phyloP scores from a whole-genome alignment of 176 grass and related monocot genomes.

The Musa acuminata region DNA sequence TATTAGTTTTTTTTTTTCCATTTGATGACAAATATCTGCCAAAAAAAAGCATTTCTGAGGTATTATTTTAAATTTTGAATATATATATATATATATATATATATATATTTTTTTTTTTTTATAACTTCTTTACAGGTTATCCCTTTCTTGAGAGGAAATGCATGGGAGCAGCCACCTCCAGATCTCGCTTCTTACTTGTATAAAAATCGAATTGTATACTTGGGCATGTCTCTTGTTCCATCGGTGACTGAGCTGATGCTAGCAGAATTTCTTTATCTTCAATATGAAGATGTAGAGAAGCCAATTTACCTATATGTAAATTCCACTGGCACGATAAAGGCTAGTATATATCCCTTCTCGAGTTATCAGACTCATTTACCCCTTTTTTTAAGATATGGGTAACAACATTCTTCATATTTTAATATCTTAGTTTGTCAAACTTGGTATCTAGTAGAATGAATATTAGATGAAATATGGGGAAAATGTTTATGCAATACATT shows the following conservation, averaged over 20 bases:
- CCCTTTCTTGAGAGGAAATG: slow-evolving; percentile 61
- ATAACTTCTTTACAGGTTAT: slow-evolving; percentile 36
- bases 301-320: slow-evolving; percentile 93
- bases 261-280: slow-evolving; percentile 75
- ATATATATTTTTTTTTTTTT: too few relatives aligned
- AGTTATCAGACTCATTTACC: not conserved
- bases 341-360: slow-evolving; percentile 8
- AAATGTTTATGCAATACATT: not conserved
- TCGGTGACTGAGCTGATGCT: slow-evolving; percentile 68
- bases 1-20: not conserved
- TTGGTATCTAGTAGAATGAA: not conserved
- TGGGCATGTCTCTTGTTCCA: slow-evolving; percentile 70
- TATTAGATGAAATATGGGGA: not conserved
- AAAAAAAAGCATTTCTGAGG: not conserved
- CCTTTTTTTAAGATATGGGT: not conserved
- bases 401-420: not conserved
- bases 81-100: too few relatives aligned
- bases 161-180: slow-evolving; percentile 49
- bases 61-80: not conserved
- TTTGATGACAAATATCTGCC: not conserved
- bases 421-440: not conserved
- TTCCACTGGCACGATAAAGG: slow-evolving; percentile 84
- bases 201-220: slow-evolving; percentile 89
- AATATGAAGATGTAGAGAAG: slow-evolving; percentile 63
- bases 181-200: slow-evolving; percentile 62